Evolutionary conservation across 2,329 filamentous ascomycete species (phyloP), one percentile per base, ranked within the genome.

Genomic region (Hymenoscyphus repandus): DNA sequence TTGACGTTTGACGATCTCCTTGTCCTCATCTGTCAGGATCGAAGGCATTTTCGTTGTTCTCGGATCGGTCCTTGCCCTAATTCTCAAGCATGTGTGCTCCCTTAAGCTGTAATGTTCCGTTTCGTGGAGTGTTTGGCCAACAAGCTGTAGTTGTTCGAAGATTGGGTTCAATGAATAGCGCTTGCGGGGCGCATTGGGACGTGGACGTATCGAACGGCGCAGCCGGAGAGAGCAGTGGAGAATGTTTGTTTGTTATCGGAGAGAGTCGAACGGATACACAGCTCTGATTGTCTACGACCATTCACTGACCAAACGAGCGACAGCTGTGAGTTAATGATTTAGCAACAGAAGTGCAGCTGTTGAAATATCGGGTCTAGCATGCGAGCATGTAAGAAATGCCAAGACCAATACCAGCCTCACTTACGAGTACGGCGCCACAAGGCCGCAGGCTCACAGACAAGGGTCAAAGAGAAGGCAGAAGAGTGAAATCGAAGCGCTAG

Each of bases 1-100:
- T 62, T 86, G 87, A 68, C 93, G 86, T 76, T 95, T 95, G 71
- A 99, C 91, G 54, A 85, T 95, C 73, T 95, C 88, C 78, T 95
- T 96, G 75, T 99, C 93, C 65, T 91, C 86, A 66, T 96, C 92
- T 68, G 78, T 88, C 51, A 99, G 81, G 59, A 95, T 65, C 7
- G 65, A 65, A 51, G 64, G 64, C 66, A 68, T 68, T 22, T 39
- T 39, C 12, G 32, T 18, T 20, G 44, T 53, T 61, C 47, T 43
- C 47, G 51, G 45, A 36, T 57, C 45, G 47, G 20, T 43, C 17
- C 34, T n/a, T 3, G 30, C 34, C 45, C 33, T 37, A 15, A 30
- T 49, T 52, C 51, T n/a, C 42, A 36, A 33, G 36, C 30, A 50
- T 32, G 32, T 22, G 40, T 20, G 17, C 40, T 39, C 41, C 41